These are phyloP conservation scores for Candolleomyces aberdarensis DNA, from an alignment of 768 basidiomycete genomes.

Conservation along the genomic window DNA sequence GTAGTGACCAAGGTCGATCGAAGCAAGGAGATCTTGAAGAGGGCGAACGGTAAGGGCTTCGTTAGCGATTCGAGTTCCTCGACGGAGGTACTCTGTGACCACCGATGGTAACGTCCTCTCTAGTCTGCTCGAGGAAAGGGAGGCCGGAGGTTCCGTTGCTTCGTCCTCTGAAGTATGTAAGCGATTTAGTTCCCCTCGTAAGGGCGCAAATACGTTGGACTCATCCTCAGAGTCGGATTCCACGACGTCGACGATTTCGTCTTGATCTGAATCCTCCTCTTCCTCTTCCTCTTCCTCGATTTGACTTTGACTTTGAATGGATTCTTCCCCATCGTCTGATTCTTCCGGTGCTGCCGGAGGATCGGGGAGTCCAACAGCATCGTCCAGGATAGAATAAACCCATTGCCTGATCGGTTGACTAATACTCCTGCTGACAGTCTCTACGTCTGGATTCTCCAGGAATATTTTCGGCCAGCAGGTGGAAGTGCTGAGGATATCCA, in stretches of 20 bases:
- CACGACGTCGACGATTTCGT: constrained; percentile 68
- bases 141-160: constrained; percentile 27
- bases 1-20: constrained; percentile 33
- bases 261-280: constrained; percentile 36
- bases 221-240: constrained; percentile 48
- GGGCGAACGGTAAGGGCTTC: constrained; percentile 55
- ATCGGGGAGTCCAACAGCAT: constrained; percentile 59
- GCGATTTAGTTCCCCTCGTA: constrained; percentile 63
- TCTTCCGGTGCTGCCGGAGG: background rate
- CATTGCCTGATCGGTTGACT: constrained; percentile 61
- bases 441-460: constrained; percentile 74
- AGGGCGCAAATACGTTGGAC: constrained; percentile 49
- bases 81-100: constrained; percentile 61
- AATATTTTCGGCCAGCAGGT: constrained; percentile 74
- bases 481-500: constrained; percentile 59
- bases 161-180: constrained; percentile 44
- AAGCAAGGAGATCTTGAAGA: constrained; percentile 45
- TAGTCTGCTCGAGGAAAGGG: constrained; percentile 30
- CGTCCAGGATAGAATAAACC: constrained; percentile 67
- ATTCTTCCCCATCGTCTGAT: background rate
- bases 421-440: constrained; percentile 61
- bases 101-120: constrained; percentile 19
- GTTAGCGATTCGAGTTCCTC: constrained; percentile 60
- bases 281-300: constrained; percentile 19
- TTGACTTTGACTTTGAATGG: background rate